These are phyloP conservation scores for Fusarium sp. DNA, from an alignment of 2,329 filamentous ascomycete genomes.

Conservation along the genomic window DNA sequence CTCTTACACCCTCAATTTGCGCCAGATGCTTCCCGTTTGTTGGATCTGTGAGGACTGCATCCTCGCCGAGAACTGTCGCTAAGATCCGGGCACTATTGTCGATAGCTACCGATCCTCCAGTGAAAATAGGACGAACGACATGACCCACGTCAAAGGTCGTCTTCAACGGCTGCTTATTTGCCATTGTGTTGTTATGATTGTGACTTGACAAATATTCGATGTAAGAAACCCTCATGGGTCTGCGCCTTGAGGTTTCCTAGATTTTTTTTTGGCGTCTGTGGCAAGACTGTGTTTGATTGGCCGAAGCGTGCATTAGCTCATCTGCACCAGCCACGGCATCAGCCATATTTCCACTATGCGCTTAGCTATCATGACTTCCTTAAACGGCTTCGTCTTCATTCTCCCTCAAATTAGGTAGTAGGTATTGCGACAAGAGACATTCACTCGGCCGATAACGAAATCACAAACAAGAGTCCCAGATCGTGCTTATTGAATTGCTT, in stretches of 20 bases:
- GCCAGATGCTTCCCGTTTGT: slow-evolving; percentile 85
- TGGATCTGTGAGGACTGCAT: slow-evolving; percentile 88
- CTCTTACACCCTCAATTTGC: slow-evolving; percentile 83
- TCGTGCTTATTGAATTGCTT: neutral
- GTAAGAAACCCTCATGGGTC: slow-evolving; percentile 42
- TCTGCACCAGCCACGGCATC: slow-evolving; percentile 17
- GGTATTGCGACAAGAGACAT: neutral
- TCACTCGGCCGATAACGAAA: neutral
- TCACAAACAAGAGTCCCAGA: neutral
- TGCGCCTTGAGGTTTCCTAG: slow-evolving; percentile 28
- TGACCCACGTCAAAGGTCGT: slow-evolving; percentile 89
- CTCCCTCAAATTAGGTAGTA: too few species aligned
- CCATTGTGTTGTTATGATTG: slow-evolving; percentile 57
- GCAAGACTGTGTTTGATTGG: slow-evolving; percentile 29
- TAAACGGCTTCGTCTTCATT: neutral
- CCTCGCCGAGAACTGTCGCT: slow-evolving; percentile 90
- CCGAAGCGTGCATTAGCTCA: slow-evolving; percentile 13
- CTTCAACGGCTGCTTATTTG: slow-evolving; percentile 75
- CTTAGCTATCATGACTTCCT: slow-evolving; percentile 34
- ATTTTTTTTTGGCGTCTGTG: slow-evolving; percentile 44
- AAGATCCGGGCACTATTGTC: slow-evolving; percentile 85
- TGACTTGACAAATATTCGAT: slow-evolving; percentile 34
- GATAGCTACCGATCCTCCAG: slow-evolving; percentile 87
- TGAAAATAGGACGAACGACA: slow-evolving; percentile 93
- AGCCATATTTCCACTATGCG: slow-evolving; percentile 8